Percentiles rank a stretch among this genome's conserved stretches.
Evolutionary conservation across 2,329 filamentous ascomycete species (phyloP).

Genomic region (Fusarium sp.): DNA sequence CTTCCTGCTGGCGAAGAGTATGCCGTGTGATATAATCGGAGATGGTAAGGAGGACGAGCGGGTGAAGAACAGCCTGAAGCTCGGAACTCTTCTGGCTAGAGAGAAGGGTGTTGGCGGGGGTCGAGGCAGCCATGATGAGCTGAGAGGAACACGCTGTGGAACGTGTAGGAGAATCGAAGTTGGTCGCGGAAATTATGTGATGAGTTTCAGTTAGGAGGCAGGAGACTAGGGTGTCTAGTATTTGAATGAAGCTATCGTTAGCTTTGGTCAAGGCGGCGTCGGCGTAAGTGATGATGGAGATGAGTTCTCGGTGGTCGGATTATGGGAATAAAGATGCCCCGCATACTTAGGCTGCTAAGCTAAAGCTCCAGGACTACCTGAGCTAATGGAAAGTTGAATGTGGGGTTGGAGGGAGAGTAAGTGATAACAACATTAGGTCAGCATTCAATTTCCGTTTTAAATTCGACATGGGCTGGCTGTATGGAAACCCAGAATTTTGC

Average conservation of each 20-base stretch:
- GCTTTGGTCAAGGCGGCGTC: slow-evolving; percentile 9
- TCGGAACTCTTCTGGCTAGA: slow-evolving; percentile 77
- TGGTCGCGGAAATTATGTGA: not conserved
- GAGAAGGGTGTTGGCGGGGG: slow-evolving; percentile 66
- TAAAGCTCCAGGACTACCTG: not conserved
- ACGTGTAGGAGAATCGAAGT: not conserved
- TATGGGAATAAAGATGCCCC: slow-evolving; percentile 33
- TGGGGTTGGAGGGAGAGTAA: slow-evolving; percentile 10
- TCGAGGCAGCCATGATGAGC: slow-evolving; percentile 61
- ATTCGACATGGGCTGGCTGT: slow-evolving; percentile 20
- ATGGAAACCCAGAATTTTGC: slow-evolving; percentile 24
- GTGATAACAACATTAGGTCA: slow-evolving; percentile 17
- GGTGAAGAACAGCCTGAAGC: slow-evolving; percentile 87
- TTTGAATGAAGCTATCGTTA: slow-evolving; percentile 25
- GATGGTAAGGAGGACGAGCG: slow-evolving; percentile 93
- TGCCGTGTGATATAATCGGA: slow-evolving; percentile 97
- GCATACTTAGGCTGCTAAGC: slow-evolving; percentile 14
- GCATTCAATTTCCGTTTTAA: slow-evolving; percentile 19
- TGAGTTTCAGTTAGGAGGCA: not conserved
- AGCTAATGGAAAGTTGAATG: slow-evolving; percentile 4
- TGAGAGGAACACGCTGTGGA: not conserved
- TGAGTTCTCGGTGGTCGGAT: slow-evolving; percentile 2
- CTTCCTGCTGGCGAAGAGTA: slow-evolving; percentile 78
- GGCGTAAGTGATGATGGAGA: slow-evolving; percentile 18
- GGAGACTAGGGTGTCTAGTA: slow-evolving; percentile 1